Percentiles rank a stretch among this genome's conserved stretches.
These are phyloP conservation scores for Phytophthora sojae DNA, from an alignment of 352 stramenopile species.

Conservation along the genomic window DNA sequence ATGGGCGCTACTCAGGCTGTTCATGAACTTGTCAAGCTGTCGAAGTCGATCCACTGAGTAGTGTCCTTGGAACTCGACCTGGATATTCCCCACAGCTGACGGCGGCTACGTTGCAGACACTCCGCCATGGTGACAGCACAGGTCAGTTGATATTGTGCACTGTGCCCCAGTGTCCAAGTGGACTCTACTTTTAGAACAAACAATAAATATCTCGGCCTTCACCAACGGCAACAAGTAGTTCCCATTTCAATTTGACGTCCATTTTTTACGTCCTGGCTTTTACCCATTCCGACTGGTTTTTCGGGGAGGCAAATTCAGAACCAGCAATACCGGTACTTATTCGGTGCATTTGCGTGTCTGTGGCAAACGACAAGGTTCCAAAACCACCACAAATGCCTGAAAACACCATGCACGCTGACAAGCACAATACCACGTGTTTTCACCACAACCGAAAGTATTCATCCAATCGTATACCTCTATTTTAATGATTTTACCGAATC, in stretches of 20 bases:
- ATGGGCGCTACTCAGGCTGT: not conserved
- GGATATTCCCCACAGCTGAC: too few species aligned
- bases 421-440: not conserved
- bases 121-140: not conserved
- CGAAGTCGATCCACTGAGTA: not conserved
- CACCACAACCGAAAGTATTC: not conserved
- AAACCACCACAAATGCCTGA: too few species aligned
- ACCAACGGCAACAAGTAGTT: too few species aligned
- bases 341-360: too few species aligned
- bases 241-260: too few species aligned
- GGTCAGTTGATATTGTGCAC: not conserved
- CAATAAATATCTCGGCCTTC: not conserved
- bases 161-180: too few species aligned
- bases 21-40: not conserved
- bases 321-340: too few species aligned
- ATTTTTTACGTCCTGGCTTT: too few species aligned
- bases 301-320: too few species aligned
- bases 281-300: too few species aligned
- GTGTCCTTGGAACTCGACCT: too few species aligned
- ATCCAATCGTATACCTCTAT: not conserved
- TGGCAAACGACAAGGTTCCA: too few species aligned
- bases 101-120: not conserved
- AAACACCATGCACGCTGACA: not conserved
- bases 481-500: not conserved
- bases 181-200: not conserved